A percentile compares a stretch with the other conserved stretches of the same genome.
Conservation (phyloP, 2,329 filamentous ascomycete genomes). For the Nemania sp. region DNA sequence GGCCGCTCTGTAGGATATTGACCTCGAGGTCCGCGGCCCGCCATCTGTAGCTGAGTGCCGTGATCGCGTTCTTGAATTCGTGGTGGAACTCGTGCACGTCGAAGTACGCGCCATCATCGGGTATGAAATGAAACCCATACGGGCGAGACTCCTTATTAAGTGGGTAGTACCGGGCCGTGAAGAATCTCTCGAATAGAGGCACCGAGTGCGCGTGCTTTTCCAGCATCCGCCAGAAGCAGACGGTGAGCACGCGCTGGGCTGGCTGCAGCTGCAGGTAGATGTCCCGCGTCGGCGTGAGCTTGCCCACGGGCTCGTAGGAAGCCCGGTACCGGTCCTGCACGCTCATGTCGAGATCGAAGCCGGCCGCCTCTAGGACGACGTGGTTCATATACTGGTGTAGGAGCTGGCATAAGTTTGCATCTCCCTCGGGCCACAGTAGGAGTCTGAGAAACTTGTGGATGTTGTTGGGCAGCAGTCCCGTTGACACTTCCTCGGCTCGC, state of each 20-base stretch:
- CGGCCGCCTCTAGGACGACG: neutral
- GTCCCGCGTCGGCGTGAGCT: neutral
- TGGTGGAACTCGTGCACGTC: neutral
- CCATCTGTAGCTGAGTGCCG: constrained; percentile 29
- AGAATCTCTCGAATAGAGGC: no score
- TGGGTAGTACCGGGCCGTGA: no score
- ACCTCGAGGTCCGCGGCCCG: constrained; percentile 37
- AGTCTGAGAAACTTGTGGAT: constrained; percentile 36
- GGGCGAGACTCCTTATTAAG: no score
- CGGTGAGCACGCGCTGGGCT: constrained; percentile 28
- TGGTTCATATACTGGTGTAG: neutral
- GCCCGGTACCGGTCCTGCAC: constrained; percentile 25
- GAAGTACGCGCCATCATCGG: no score
- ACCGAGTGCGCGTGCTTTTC: no score
- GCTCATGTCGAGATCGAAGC: neutral
- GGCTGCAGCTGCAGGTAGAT: constrained; percentile 26
- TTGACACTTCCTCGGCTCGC: constrained; percentile 23
- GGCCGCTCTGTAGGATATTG: constrained; percentile 43
- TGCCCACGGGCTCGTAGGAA: constrained; percentile 24
- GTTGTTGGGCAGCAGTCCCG: constrained; percentile 26
- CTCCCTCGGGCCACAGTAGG: constrained; percentile 15
- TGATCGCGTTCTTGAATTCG: neutral
- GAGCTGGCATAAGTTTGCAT: neutral
- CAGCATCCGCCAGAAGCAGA: constrained; percentile 18
- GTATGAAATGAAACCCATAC: no score